Evolutionary conservation across 371 early-diverging fungal genomes (phyloP).

Genomic region (Syncephalastrum monosporum): DNA sequence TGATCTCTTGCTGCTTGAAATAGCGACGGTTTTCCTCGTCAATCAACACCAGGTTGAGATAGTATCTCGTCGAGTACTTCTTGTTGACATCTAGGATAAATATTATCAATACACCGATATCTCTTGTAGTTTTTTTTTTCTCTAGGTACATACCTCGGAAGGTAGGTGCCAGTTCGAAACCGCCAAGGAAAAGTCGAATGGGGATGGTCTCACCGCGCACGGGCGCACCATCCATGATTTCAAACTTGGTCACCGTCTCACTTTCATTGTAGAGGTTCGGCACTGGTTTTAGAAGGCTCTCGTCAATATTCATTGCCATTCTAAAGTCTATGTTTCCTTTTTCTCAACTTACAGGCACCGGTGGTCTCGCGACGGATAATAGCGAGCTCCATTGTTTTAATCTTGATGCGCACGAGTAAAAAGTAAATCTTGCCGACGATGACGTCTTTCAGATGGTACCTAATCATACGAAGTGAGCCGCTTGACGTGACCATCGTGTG

Average conservation of each 20-base stretch:
- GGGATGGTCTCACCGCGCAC: conserved; percentile 98
- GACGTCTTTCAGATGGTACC: conserved; percentile 94
- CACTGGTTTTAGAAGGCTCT: conserved; percentile 33
- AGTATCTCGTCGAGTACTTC: conserved; percentile 96
- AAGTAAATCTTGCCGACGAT: conserved; percentile 99
- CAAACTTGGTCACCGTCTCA: conserved; percentile 97
- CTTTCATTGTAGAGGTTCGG: conserved; percentile 97
- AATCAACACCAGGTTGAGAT: conserved; percentile 93
- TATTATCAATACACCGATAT: neutral
- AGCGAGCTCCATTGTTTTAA: conserved; percentile 98
- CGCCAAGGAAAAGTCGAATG: conserved; percentile 94
- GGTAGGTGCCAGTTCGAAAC: conserved; percentile 95
- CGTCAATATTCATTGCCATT: neutral
- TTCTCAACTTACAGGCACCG: conserved; percentile 60
- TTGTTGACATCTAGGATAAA: conserved; percentile 78
- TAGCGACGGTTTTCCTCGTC: conserved; percentile 98
- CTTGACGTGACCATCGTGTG: neutral
- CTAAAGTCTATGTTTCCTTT: neutral
- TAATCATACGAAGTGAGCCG: conserved; percentile 6
- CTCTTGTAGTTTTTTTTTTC: no score
- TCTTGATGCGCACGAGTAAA: conserved; percentile 97
- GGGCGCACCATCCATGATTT: conserved; percentile 99
- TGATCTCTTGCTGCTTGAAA: conserved; percentile 97
- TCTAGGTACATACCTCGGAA: conserved; percentile 45
- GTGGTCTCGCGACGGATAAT: conserved; percentile 98